Percentiles rank a stretch among this genome's conserved stretches.
Conservation (phyloP, 2,329 filamentous ascomycete species). For the Diaporthe citriasiana region DNA sequence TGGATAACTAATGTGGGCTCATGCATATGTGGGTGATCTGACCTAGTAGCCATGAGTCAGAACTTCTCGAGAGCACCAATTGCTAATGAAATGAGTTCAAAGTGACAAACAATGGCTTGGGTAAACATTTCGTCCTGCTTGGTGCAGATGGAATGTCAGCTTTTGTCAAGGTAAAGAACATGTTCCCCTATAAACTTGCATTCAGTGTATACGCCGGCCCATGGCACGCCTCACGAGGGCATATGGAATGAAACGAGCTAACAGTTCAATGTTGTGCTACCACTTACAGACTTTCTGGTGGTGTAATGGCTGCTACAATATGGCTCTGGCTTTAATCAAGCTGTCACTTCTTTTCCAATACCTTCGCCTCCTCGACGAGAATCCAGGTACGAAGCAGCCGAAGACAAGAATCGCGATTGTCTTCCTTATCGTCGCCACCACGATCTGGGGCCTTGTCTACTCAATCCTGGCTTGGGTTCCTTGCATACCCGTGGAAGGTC, state of each 20-base stretch:
- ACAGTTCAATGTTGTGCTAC: background rate
- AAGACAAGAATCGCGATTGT: conserved; percentile 41
- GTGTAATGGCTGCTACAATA: conserved; percentile 46
- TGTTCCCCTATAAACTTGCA: background rate
- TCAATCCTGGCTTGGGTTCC: conserved; percentile 46
- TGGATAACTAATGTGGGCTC: conserved; percentile 40
- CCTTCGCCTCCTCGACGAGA: conserved; percentile 45
- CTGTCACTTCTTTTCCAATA: conserved; percentile 48
- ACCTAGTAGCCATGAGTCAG: background rate
- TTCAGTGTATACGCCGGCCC: too few species aligned
- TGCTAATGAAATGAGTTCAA: background rate
- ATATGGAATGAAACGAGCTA: background rate
- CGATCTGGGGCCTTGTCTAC: conserved; percentile 45
- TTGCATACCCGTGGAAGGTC: conserved; percentile 43
- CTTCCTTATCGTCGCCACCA: conserved; percentile 43
- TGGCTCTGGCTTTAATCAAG: conserved; percentile 46
- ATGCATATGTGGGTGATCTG: conserved; percentile 27
- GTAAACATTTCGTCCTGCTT: conserved; percentile 33
- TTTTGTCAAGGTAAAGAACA: conserved; percentile 26
- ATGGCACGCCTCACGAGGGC: background rate
- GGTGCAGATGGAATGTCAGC: conserved; percentile 29
- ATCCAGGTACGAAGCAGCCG: conserved; percentile 38
- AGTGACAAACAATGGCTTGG: conserved; percentile 37
- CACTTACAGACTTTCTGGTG: conserved; percentile 39
- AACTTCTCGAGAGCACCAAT: too few species aligned